These are phyloP conservation scores for Camellia japonica DNA, from an alignment of 148 eudicot species.

Conservation along the genomic window DNA sequence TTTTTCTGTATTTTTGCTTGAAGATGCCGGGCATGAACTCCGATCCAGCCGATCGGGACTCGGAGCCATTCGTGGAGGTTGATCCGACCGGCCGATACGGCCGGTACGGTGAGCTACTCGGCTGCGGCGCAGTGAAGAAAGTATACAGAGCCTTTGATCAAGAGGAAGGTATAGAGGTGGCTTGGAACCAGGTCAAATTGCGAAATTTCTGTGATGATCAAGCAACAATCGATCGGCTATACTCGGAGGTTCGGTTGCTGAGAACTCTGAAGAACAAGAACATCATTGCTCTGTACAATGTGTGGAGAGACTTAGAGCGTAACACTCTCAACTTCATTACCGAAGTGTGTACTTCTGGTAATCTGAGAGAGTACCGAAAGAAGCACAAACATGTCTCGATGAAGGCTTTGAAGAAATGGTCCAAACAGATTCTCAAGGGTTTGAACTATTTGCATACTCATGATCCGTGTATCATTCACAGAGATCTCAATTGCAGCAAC, in stretches of 20 bases:
- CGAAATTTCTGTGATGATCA: conserved; percentile 44
- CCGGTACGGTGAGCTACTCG: conserved; percentile 63
- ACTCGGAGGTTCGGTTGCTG: conserved; percentile 57
- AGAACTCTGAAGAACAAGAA: conserved; percentile 53
- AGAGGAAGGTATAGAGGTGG: conserved; percentile 84
- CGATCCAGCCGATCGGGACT: conserved; percentile 38
- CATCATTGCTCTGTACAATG: conserved; percentile 47
- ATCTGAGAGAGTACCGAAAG: conserved; percentile 69
- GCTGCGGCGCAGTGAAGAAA: conserved; percentile 64
- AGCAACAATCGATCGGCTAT: conserved; percentile 50
- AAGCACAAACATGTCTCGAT: conserved; percentile 70
- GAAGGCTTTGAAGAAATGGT: conserved; percentile 85
- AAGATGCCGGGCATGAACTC: conserved; percentile 32
- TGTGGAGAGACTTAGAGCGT: conserved; percentile 47
- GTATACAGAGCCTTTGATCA: conserved; percentile 81
- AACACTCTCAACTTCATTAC: conserved; percentile 75
- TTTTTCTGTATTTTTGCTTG: neutral
- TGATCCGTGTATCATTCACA: conserved; percentile 73
- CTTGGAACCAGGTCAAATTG: conserved; percentile 82
- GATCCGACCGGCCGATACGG: conserved; percentile 80
- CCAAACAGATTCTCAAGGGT: conserved; percentile 66
- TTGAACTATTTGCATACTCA: conserved; percentile 72
- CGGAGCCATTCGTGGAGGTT: conserved; percentile 62
- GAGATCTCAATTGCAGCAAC: conserved; percentile 83
- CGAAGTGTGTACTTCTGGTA: conserved; percentile 73